A percentile compares a stretch with the other conserved stretches of the same genome.
Evolutionary conservation across 2,329 filamentous ascomycete species (phyloP).

Genomic region (Aspergillus fumigatiaffinis): DNA sequence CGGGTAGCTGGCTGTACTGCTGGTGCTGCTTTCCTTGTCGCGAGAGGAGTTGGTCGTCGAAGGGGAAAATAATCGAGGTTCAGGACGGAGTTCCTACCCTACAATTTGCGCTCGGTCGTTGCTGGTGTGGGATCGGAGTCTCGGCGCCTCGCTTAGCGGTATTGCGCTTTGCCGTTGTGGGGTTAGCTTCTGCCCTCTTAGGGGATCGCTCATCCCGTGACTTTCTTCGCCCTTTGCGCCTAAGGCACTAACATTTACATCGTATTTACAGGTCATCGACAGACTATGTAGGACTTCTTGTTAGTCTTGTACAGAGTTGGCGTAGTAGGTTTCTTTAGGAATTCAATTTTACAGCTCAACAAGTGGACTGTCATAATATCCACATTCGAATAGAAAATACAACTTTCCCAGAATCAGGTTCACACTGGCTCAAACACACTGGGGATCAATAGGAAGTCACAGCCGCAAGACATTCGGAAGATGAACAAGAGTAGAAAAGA

Average conservation of each 20-base stretch:
- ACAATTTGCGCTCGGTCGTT: constrained; percentile 14
- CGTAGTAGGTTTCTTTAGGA: background rate
- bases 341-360: background rate
- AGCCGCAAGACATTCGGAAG: background rate
- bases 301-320: background rate
- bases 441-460: background rate
- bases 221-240: constrained; percentile 17
- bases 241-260: background rate
- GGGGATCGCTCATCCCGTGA: constrained; percentile 29
- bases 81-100: constrained; percentile 1
- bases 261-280: background rate
- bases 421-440: background rate
- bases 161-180: constrained; percentile 16
- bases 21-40: constrained; percentile 31
- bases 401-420: background rate
- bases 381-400: background rate
- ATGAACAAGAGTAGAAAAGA: background rate
- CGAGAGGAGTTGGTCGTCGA: constrained; percentile 31
- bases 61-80: constrained; percentile 18
- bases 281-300: background rate
- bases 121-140: constrained; percentile 25
- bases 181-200: constrained; percentile 21
- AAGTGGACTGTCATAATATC: background rate
- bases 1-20: constrained; percentile 35
- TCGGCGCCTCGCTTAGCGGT: constrained; percentile 33